Evolutionary conservation across 2,329 filamentous ascomycete genomes (phyloP).

Genomic region (Alternaria consortialis): DNA sequence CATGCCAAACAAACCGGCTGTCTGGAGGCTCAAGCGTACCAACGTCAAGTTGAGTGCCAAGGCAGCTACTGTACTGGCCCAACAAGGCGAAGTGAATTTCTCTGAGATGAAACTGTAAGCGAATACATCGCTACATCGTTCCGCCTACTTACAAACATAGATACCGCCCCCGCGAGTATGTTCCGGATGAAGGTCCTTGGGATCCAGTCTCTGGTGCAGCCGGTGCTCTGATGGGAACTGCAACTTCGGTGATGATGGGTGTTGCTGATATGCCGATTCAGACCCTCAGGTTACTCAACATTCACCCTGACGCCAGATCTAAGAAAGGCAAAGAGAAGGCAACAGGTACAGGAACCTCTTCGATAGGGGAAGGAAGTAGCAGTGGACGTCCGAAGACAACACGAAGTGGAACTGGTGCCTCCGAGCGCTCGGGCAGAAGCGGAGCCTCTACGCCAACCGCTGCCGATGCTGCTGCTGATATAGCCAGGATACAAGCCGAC

Average conservation of each 20-base stretch:
- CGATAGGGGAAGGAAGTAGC: constrained; percentile 26
- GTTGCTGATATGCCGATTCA: constrained; percentile 75
- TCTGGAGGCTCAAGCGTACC: constrained; percentile 53
- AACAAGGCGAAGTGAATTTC: constrained; percentile 48
- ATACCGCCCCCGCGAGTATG: constrained; percentile 50
- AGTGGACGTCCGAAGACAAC: constrained; percentile 22
- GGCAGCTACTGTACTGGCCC: constrained; percentile 50
- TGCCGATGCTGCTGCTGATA: constrained; percentile 16
- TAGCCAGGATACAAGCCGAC: constrained; percentile 17
- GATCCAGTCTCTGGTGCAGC: constrained; percentile 64
- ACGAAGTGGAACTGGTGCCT: constrained; percentile 24
- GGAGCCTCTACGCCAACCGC: constrained; percentile 32
- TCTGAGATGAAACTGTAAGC: constrained; percentile 51
- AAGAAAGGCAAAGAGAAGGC: constrained; percentile 41
- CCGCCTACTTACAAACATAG: constrained; percentile 30
- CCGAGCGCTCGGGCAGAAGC: constrained; percentile 26
- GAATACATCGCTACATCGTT: background rate
- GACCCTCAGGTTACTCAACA: constrained; percentile 59
- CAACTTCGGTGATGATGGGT: constrained; percentile 81
- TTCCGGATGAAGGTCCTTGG: constrained; percentile 52
- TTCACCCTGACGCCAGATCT: constrained; percentile 51
- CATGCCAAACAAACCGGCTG: constrained; percentile 43
- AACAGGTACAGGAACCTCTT: constrained; percentile 16
- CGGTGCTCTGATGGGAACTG: constrained; percentile 81
- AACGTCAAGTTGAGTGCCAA: constrained; percentile 48